Evolutionary conservation across 2,329 filamentous ascomycete genomes (phyloP), one percentile per base, ranked within the genome.

Genomic region (Cladophialophora exuberans): DNA sequence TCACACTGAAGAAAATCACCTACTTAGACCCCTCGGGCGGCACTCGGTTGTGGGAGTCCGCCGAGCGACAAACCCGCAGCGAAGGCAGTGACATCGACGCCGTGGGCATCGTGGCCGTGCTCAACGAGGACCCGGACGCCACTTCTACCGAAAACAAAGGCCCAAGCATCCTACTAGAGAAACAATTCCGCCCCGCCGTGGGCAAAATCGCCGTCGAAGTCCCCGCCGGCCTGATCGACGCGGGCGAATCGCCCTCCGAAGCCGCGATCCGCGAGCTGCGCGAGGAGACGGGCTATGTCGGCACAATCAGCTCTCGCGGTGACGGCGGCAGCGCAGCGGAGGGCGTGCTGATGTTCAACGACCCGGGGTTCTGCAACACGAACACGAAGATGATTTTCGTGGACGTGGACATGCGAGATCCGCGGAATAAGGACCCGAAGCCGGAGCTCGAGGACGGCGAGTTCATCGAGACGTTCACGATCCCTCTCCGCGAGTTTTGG

Each of bases 381-480:
- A 78, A 78, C 56, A 67, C 77, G 22, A 76, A 77, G 48, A 76
- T 78, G 72, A 83, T 92, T 11, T 88, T 92, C 66, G 83, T 92
- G 36, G 80, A 77, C 1, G 82, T 93, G 60, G 87, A 93, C 69
- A 83, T 88, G 78, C 78, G 74, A 3, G 74, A 84, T 1, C 80
- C 86, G 0, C 84, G 84, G 64, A 93, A 93, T 67, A 81, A 86
- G 67, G 39, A 60, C 49, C 83, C 83, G 1, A 78, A 84, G 69
- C 85, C 88, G 0, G 75, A 87, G 66, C 77, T 92, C 5, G 88
- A 93, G 67, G 88, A 91, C 22, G 86, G 84, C 60, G 89, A 93
- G 72, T 92, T 91, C 67, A 92, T 93, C 66, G 88, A 92, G 69
- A 85, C 86, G 28, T 92, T 93, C 65, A 83, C 81, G 6, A 78